Evolutionary conservation across 495 filamentous ascomycete species (phyloP).

Genomic region (Friedmanniomyces simplex): DNA sequence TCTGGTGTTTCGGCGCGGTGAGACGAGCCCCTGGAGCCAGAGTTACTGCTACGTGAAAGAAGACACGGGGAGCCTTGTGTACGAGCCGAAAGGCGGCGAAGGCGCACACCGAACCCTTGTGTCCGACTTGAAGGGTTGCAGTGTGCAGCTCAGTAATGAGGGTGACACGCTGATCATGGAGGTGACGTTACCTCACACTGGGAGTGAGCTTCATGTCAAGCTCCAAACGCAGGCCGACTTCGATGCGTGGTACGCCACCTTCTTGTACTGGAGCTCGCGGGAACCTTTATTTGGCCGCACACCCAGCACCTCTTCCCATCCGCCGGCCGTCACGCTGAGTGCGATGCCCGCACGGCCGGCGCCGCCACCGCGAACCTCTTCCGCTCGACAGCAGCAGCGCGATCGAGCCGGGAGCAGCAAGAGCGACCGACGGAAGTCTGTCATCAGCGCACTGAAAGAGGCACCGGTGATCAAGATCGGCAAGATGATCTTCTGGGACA

Average conservation of each 20-base stretch:
- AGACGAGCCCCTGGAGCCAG: constrained; percentile 45
- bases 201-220: constrained; percentile 60
- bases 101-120: constrained; percentile 52
- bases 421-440: constrained; percentile 45
- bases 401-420: constrained; percentile 16
- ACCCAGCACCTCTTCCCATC: neutral
- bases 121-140: constrained; percentile 77
- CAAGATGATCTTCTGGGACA: constrained; percentile 87
- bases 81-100: constrained; percentile 50
- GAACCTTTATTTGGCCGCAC: constrained; percentile 27
- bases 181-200: constrained; percentile 59
- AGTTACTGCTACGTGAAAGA: constrained; percentile 59
- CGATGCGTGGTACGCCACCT: constrained; percentile 83
- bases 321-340: neutral
- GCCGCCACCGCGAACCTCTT: constrained; percentile 12
- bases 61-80: constrained; percentile 52
- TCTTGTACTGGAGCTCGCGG: constrained; percentile 90
- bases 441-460: constrained; percentile 55
- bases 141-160: constrained; percentile 53
- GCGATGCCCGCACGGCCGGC: constrained; percentile 2
- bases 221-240: constrained; percentile 66
- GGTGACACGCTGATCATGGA: constrained; percentile 65
- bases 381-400: neutral
- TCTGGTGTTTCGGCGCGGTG: constrained; percentile 51
- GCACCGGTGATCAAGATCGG: constrained; percentile 93